A percentile compares a stretch with the other conserved stretches of the same genome.
phyloP scores from a whole-genome alignment of 2,329 filamentous ascomycete genomes.

The Calonectria henricotiae region DNA sequence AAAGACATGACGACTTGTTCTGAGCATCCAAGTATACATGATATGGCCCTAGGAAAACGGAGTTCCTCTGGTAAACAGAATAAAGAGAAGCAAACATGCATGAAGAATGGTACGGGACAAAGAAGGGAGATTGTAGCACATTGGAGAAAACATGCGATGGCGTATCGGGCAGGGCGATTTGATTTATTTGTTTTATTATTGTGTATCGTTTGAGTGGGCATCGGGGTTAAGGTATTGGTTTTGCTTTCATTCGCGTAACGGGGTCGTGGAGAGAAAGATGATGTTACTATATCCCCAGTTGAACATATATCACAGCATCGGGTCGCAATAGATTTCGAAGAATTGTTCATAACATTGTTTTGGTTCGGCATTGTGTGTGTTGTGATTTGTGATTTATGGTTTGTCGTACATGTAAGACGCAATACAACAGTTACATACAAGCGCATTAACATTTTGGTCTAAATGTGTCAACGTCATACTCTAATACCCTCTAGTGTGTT shows the following conservation, averaged over 20 bases:
- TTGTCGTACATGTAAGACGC: not conserved
- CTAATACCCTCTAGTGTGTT: constrained; percentile 60
- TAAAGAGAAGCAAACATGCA: constrained; percentile 17
- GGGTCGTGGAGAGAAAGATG: constrained; percentile 28
- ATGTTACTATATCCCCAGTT: constrained; percentile 20
- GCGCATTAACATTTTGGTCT: not conserved
- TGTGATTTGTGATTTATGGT: not conserved
- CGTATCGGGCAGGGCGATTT: constrained; percentile 44
- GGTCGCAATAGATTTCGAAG: constrained; percentile 47
- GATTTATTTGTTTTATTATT: constrained; percentile 41
- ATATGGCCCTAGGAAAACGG: constrained; percentile 31
- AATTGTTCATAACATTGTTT: constrained; percentile 15
- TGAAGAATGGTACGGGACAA: constrained; percentile 28
- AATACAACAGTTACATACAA: not conserved
- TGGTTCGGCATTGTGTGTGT: not conserved
- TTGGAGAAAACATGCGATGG: constrained; percentile 48
- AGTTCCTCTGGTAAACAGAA: constrained; percentile 25
- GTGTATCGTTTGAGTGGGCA: constrained; percentile 38
- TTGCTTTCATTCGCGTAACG: constrained; percentile 36
- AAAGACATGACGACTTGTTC: constrained; percentile 33
- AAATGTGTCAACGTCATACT: constrained; percentile 45
- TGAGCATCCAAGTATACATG: too few relatives aligned
- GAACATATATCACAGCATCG: constrained; percentile 43
- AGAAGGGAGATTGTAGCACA: constrained; percentile 39
- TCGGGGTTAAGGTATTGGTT: constrained; percentile 35